phyloP scores from a whole-genome alignment of 2,329 filamentous ascomycete species.

The Cytospora paraplurivora region DNA sequence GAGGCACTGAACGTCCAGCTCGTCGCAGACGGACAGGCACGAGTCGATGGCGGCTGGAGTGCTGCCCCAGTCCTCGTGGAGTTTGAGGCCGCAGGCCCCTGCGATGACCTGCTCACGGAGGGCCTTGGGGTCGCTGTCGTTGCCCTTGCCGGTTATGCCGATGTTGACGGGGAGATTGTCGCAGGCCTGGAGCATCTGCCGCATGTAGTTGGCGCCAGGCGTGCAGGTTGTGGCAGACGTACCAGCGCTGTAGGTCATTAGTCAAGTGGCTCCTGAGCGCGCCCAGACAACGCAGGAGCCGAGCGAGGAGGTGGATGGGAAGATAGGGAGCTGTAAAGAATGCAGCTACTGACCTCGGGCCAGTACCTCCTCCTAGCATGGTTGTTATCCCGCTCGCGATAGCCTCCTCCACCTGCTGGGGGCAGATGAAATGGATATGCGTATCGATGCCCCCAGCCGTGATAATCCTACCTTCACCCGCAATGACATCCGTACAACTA shows the following conservation, averaged over 20 bases:
- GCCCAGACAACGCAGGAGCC: not conserved
- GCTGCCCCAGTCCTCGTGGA: constrained; percentile 95
- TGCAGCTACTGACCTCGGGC: constrained; percentile 67
- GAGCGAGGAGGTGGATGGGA: not conserved
- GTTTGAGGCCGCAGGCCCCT: constrained; percentile 85
- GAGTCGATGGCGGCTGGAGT: constrained; percentile 91
- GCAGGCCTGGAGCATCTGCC: constrained; percentile 85
- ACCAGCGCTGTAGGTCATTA: constrained; percentile 62
- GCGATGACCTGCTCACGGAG: constrained; percentile 80
- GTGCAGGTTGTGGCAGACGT: constrained; percentile 94
- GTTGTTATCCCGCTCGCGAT: constrained; percentile 87
- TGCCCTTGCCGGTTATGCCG: constrained; percentile 92
- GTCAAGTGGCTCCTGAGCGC: constrained; percentile 10
- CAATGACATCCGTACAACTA: constrained; percentile 87
- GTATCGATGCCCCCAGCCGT: constrained; percentile 89
- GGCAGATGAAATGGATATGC: constrained; percentile 94
- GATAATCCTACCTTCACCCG: constrained; percentile 85
- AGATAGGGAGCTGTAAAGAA: not conserved
- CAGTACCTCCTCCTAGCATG: constrained; percentile 86
- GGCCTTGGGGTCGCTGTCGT: constrained; percentile 71
- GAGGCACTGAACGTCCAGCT: constrained; percentile 87
- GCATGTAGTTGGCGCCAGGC: constrained; percentile 78
- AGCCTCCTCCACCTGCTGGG: constrained; percentile 84
- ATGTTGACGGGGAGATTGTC: constrained; percentile 83
- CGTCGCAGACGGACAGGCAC: constrained; percentile 83